Base-by-base conservation (phyloP, 2,329 filamentous ascomycete species). In the Stagonosporopsis tanaceti region DNA sequence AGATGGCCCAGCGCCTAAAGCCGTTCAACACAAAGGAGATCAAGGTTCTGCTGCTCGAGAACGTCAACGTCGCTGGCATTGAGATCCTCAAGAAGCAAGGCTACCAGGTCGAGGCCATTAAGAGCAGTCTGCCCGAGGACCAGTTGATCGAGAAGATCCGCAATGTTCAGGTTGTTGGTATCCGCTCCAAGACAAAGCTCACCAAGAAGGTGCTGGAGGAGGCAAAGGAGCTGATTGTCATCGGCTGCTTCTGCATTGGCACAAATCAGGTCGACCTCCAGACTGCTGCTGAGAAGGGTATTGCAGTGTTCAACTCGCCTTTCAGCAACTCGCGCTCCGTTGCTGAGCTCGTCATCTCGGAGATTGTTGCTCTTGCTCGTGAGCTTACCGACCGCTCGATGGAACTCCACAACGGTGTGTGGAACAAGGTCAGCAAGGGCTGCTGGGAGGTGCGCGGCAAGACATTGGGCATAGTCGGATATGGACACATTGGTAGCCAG, bases 381-480 rank as follows among this genome's bases (percentile, higher is more conserved):
- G 95, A 99, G 79, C 84, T 99, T 32, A 89, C 92, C 61, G 95
- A 99, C 78, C 91, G 95, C 67, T 97, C 92, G 61, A 92, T 87
- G 70, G 95, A 99, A 81, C 87, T 99, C 85, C 95, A 99, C 82
- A 86, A 86, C 55, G 95, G 95, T 55, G 92, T 87, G 40, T 99
- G 95, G 95, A 98, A 98, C 79, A 99, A 99, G 82, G 93, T 98
- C 72, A 97, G 93, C 81, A 85, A 86, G 71, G 93, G 91, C 74
- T 99, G 95, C 85, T 98, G 95, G 95, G 95, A 99, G 78, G 93
- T 98, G 70, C 89, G 95, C 70, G 95, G 95, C 76, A 99, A 99
- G 84, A 98, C 94, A 40, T 84, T 99, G 50, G 95, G 91, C 61
- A 98, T 99, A 71, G 88, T 99, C 64, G 95, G 95, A 28, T 99